Evolutionary conservation across 1,284 basidiomycete genomes (phyloP).

Genomic region (Ganoderma leucocontextum): DNA sequence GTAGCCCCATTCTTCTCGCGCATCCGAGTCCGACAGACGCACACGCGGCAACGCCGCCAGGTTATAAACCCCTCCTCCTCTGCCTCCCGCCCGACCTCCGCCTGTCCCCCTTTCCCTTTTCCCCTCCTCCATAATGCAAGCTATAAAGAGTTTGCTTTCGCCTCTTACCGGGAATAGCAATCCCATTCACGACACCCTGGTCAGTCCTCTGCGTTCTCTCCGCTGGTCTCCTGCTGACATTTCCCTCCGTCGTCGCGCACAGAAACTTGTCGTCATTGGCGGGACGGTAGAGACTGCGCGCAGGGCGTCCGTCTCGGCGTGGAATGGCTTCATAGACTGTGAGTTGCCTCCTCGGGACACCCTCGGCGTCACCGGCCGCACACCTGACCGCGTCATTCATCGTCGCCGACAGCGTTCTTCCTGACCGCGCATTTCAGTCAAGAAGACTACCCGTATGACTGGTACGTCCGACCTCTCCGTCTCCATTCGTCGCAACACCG

Average conservation of each 20-base stretch:
- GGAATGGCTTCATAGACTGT: conserved; percentile 90
- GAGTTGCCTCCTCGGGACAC: conserved; percentile 40
- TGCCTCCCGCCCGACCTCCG: conserved; percentile 19
- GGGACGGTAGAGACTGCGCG: conserved; percentile 45
- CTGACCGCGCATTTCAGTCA: conserved; percentile 86
- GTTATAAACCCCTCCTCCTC: conserved; percentile 27
- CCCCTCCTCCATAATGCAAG: conserved; percentile 35
- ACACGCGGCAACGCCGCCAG: conserved; percentile 27
- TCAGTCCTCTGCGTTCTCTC: conserved; percentile 22
- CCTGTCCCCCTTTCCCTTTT: conserved; percentile 21
- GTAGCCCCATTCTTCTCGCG: conserved; percentile 2
- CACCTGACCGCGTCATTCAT: conserved; percentile 17
- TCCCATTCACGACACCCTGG: conserved; percentile 43
- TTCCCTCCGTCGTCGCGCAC: not conserved
- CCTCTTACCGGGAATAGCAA: conserved; percentile 39
- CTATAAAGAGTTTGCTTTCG: conserved; percentile 42
- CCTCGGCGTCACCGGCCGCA: conserved; percentile 14
- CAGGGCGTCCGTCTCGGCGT: conserved; percentile 72
- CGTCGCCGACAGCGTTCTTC: conserved; percentile 71
- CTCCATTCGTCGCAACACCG: not conserved
- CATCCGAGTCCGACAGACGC: conserved; percentile 15
- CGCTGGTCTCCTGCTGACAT: not conserved
- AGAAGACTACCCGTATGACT: conserved; percentile 86
- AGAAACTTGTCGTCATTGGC: conserved; percentile 46
- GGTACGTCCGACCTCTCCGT: conserved; percentile 51